phyloP scores from a whole-genome alignment of 2,329 filamentous ascomycete genomes.

The Ophiocordyceps robertsii region DNA sequence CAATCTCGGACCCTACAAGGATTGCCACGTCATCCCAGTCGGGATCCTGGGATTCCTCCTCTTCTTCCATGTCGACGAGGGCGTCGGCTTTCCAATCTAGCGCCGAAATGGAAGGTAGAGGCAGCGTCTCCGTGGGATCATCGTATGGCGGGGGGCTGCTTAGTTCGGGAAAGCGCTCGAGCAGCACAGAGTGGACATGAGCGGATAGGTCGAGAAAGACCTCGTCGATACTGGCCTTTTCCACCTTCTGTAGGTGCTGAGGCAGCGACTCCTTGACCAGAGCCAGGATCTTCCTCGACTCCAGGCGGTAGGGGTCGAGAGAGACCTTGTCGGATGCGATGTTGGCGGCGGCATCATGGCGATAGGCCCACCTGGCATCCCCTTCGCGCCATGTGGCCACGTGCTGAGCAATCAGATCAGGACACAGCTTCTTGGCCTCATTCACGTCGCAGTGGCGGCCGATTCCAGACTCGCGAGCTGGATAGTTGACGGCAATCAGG shows the following conservation, averaged over 20 bases:
- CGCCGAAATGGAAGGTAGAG: conserved; percentile 52
- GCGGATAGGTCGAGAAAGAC: conserved; percentile 87
- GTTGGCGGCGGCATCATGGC: conserved; percentile 62
- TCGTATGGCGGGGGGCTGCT: conserved; percentile 52
- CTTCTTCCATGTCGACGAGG: conserved; percentile 64
- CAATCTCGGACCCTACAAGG: conserved; percentile 77
- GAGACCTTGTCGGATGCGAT: conserved; percentile 89
- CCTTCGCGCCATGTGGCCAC: conserved; percentile 93
- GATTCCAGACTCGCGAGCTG: conserved; percentile 70
- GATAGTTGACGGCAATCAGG: conserved; percentile 92
- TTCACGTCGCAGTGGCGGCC: conserved; percentile 62
- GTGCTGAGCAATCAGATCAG: conserved; percentile 73
- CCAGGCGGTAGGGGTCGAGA: conserved; percentile 76
- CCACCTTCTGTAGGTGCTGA: conserved; percentile 53
- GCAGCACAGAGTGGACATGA: conserved; percentile 62
- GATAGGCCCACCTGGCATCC: conserved; percentile 84
- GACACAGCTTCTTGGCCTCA: conserved; percentile 80
- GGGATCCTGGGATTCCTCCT: conserved; percentile 65
- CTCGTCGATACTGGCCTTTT: conserved; percentile 93
- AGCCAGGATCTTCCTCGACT: conserved; percentile 71
- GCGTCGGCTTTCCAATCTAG: conserved; percentile 76
- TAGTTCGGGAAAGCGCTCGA: conserved; percentile 67
- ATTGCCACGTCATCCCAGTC: conserved; percentile 96
- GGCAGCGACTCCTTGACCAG: conserved; percentile 65
- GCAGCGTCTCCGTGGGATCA: conserved; percentile 57